phyloP scores from a whole-genome alignment of 192 early-diverging fungal species.

The Phlyctochytrium arcticum region DNA sequence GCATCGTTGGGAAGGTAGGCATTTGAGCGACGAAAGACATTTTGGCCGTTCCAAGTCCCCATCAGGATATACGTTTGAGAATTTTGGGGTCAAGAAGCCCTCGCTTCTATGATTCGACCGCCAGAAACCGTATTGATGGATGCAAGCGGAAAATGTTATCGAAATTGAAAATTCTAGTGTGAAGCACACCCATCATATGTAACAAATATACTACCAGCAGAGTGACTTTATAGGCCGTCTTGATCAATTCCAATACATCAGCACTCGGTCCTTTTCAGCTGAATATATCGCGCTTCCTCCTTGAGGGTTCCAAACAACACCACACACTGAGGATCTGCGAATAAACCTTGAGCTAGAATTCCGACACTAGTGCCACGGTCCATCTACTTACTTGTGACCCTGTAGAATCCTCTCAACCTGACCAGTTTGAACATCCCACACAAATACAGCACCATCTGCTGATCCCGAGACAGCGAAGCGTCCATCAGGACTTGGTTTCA shows the following conservation, averaged over 20 bases:
- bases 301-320: slow-evolving; percentile 41
- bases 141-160: too few relatives aligned
- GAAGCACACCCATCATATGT: too few relatives aligned
- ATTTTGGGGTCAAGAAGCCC: too few relatives aligned
- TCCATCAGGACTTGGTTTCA: slow-evolving; percentile 5
- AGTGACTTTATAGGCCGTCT: too few relatives aligned
- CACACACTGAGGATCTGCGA: slow-evolving; percentile 37
- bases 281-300: slow-evolving; percentile 29
- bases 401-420: slow-evolving; percentile 62
- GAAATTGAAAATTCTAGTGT: too few relatives aligned
- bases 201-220: too few relatives aligned
- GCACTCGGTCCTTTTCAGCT: slow-evolving; percentile 34
- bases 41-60: too few relatives aligned
- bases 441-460: slow-evolving; percentile 75
- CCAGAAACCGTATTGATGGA: too few relatives aligned
- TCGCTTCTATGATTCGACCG: too few relatives aligned
- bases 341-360: not conserved
- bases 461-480: slow-evolving; percentile 78
- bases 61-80: too few relatives aligned
- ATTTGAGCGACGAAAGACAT: too few relatives aligned
- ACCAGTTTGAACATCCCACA: slow-evolving; percentile 92
- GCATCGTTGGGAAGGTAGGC: too few relatives aligned
- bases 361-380: not conserved
- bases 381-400: slow-evolving; percentile 60
- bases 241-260: slow-evolving; percentile 31